Evolutionary conservation across 129 eudicot genomes (phyloP).

Genomic region (Lactuca sativa): DNA sequence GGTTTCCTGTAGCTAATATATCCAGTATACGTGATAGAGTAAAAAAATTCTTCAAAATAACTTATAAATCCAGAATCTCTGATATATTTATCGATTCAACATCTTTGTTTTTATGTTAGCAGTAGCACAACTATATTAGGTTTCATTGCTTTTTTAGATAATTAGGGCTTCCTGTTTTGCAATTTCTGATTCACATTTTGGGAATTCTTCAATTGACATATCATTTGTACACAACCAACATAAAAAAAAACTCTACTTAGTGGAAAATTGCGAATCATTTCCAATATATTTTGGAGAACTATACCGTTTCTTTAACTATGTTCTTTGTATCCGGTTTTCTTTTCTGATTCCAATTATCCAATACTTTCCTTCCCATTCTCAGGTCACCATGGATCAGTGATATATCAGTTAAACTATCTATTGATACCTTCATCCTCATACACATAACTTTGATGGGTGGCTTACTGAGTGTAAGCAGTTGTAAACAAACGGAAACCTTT

Average conservation of each 20-base stretch:
- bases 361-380: background rate
- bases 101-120: background rate
- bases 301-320: background rate
- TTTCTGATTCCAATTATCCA: constrained; percentile 6
- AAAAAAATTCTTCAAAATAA: background rate
- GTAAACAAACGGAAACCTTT: constrained; percentile 24
- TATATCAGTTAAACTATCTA: background rate
- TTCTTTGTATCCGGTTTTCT: background rate
- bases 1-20: background rate
- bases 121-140: background rate
- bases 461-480: constrained; percentile 47
- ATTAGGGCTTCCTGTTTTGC: constrained; percentile 5
- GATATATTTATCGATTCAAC: background rate
- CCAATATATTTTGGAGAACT: background rate
- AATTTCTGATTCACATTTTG: background rate
- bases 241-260: background rate
- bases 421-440: background rate
- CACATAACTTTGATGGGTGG: constrained; percentile 55
- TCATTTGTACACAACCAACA: background rate
- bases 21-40: background rate
- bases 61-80: background rate
- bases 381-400: constrained; percentile 14
- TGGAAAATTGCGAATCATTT: constrained; percentile 4
- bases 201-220: background rate
- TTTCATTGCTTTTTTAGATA: constrained; percentile 2